These are phyloP conservation scores for Apiotrichum siamense DNA, from an alignment of 1,284 basidiomycete species.

Conservation along the genomic window DNA sequence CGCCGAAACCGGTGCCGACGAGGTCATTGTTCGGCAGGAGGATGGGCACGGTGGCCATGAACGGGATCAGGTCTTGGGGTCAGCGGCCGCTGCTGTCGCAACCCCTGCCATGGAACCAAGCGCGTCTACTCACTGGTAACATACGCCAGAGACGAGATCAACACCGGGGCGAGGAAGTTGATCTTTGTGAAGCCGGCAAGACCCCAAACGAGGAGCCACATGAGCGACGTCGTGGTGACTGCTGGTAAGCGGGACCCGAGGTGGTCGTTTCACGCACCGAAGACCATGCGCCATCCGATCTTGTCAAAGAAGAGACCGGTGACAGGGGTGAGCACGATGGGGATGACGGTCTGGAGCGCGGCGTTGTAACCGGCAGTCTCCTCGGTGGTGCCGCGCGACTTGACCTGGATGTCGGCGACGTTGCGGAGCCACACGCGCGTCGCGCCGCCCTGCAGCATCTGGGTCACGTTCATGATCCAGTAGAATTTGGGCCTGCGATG, in stretches of 20 bases:
- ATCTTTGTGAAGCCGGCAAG: constrained; percentile 47
- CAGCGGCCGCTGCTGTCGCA: no score
- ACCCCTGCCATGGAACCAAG: no score
- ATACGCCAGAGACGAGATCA: constrained; percentile 32
- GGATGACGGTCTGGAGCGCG: constrained; percentile 46
- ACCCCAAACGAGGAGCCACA: constrained; percentile 47
- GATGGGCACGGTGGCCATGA: constrained; percentile 47
- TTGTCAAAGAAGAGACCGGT: constrained; percentile 42
- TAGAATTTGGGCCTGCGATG: constrained; percentile 32
- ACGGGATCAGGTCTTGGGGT: constrained; percentile 46
- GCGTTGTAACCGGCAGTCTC: constrained; percentile 49
- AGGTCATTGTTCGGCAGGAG: constrained; percentile 43
- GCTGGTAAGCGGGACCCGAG: no score
- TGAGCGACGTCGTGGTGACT: constrained; percentile 1
- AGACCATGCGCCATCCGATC: constrained; percentile 38
- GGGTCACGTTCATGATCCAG: constrained; percentile 28
- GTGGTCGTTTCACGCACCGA: no score
- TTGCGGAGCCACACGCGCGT: constrained; percentile 46
- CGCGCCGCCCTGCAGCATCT: constrained; percentile 43
- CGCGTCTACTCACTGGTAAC: no score
- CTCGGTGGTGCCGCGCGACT: constrained; percentile 43
- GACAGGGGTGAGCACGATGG: constrained; percentile 47
- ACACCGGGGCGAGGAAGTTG: constrained; percentile 44
- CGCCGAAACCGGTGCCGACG: constrained; percentile 48
- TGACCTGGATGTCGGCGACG: constrained; percentile 46